Evolutionary conservation across 257 asterid genomes (phyloP).

Genomic region (Coffea canephora): DNA sequence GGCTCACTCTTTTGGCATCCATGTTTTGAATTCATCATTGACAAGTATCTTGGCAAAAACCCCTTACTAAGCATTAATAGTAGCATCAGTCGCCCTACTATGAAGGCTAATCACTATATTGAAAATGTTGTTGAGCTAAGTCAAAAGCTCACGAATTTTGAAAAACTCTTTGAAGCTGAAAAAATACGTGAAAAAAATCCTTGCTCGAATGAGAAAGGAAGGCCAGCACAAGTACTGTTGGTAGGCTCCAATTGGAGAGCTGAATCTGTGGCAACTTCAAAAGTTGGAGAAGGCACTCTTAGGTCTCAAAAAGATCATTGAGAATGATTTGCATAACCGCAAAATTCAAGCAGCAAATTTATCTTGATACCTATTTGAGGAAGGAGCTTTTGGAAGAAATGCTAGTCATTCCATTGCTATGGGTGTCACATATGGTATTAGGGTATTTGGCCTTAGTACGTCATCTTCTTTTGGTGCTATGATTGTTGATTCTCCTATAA

Average conservation of each 20-base stretch:
- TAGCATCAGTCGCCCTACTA: not conserved
- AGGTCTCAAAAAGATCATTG: slow-evolving; percentile 21
- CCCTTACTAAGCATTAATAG: not conserved
- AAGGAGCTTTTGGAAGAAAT: not conserved
- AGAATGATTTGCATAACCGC: slow-evolving; percentile 5
- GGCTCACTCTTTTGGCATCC: slow-evolving; percentile 3
- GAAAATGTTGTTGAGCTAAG: not conserved
- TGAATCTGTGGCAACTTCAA: slow-evolving; percentile 7
- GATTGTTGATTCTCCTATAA: too few species aligned
- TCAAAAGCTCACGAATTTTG: not conserved
- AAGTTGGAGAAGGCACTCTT: slow-evolving; percentile 11
- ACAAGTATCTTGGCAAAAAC: not conserved
- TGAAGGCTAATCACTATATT: not conserved
- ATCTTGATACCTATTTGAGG: not conserved
- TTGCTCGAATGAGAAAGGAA: not conserved
- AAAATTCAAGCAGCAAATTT: slow-evolving; percentile 4
- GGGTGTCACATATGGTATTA: not conserved
- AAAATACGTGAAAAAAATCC: not conserved
- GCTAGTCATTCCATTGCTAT: not conserved
- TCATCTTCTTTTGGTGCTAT: too few species aligned
- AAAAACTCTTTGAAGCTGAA: not conserved
- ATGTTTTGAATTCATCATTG: not conserved
- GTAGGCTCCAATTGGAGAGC: not conserved
- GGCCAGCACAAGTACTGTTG: not conserved
- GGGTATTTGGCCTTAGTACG: too few species aligned